Evolutionary conservation across 129 eudicot genomes (phyloP).

Genomic region (Heracleum sosnowskyi): DNA sequence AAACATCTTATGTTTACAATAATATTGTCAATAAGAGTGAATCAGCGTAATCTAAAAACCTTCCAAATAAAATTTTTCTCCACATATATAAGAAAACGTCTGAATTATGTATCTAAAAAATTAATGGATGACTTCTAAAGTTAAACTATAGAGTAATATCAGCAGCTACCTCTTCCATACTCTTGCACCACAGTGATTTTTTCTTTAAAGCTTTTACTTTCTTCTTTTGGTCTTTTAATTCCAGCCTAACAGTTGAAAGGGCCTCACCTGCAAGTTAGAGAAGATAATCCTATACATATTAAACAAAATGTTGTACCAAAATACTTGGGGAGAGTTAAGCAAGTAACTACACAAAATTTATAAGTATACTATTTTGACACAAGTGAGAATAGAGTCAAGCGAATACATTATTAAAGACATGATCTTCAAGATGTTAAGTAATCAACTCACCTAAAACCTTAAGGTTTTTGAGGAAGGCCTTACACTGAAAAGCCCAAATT

Average conservation of each 20-base stretch:
- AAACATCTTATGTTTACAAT: not conserved
- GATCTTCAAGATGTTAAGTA: not conserved
- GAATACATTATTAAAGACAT: no score
- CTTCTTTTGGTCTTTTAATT: slow-evolving; percentile 58
- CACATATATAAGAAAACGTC: not conserved
- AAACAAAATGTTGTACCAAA: not conserved
- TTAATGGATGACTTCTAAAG: not conserved
- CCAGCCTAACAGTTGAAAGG: slow-evolving; percentile 28
- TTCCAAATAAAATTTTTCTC: no score
- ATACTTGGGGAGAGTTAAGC: not conserved
- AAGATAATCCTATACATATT: slow-evolving; percentile 9
- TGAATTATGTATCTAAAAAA: not conserved
- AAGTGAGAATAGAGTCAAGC: not conserved
- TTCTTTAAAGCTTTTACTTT: slow-evolving; percentile 60
- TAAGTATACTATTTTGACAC: not conserved
- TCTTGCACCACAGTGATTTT: slow-evolving; percentile 79
- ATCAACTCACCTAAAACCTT: no score
- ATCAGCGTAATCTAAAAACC: not conserved
- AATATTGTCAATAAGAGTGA: not conserved
- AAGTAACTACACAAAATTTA: not conserved
- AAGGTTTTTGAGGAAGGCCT: no score
- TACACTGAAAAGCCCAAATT: no score
- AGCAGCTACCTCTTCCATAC: slow-evolving; percentile 78
- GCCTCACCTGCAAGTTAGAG: slow-evolving; percentile 31
- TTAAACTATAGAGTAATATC: slow-evolving; percentile 3